Conservation (phyloP, 768 basidiomycete genomes). For the Pisolithus albus region DNA sequence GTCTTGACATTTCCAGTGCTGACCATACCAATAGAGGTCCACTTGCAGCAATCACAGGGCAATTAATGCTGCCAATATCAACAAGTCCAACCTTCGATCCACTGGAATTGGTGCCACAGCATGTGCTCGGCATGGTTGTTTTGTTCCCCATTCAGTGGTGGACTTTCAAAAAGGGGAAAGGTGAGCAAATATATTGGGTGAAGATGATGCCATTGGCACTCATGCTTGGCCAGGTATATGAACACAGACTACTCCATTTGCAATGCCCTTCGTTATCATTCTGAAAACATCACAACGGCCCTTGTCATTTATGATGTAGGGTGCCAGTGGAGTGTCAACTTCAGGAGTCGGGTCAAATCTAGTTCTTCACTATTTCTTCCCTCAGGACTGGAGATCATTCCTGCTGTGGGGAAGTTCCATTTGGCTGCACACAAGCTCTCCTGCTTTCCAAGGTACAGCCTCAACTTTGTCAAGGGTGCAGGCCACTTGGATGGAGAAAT, state of each 20-base stretch:
- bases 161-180: conserved; percentile 29
- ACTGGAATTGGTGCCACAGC: conserved; percentile 27
- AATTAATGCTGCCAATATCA: conserved; percentile 11
- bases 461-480: conserved; percentile 22
- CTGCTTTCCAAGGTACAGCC: conserved; percentile 21
- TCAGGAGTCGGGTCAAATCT: conserved; percentile 3
- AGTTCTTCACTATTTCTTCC: background rate
- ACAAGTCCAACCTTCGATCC: conserved; percentile 12
- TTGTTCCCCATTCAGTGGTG: conserved; percentile 21
- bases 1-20: background rate
- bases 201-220: background rate
- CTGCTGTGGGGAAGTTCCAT: conserved; percentile 25
- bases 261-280: conserved; percentile 13
- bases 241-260: conserved; percentile 25
- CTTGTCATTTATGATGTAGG: conserved; percentile 25
- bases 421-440: conserved; percentile 21
- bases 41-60: conserved; percentile 15
- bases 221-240: conserved; percentile 13
- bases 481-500: conserved; percentile 29
- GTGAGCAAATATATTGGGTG: conserved; percentile 7
- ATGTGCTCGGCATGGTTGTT: conserved; percentile 28
- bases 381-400: conserved; percentile 3
- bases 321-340: conserved; percentile 21
- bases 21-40: conserved; percentile 5
- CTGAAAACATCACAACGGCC: background rate